A percentile compares a stretch with the other conserved stretches of the same genome.
phyloP scores from a whole-genome alignment of 1,284 basidiomycete genomes.

The Papiliotrema laurentii region DNA sequence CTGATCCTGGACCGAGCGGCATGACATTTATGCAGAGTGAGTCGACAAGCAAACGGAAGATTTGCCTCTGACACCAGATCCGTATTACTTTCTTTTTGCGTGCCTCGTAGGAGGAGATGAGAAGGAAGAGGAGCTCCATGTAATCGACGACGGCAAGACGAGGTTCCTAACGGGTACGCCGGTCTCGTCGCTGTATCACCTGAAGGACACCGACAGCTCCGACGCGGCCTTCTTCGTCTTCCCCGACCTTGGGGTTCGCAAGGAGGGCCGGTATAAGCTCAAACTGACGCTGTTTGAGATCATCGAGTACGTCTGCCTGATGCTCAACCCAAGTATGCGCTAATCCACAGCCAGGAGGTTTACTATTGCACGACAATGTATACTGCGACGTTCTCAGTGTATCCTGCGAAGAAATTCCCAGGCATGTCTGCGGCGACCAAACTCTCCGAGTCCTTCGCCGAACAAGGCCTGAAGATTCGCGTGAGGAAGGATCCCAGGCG shows the following conservation, averaged over 20 bases:
- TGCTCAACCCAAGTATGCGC: not conserved
- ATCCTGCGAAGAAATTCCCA: slow-evolving; percentile 90
- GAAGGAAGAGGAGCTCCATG: slow-evolving; percentile 79
- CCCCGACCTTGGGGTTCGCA: slow-evolving; percentile 78
- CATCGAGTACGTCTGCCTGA: slow-evolving; percentile 63
- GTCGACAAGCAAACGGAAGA: slow-evolving; percentile 6
- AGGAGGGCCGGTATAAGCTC: slow-evolving; percentile 80
- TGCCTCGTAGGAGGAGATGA: slow-evolving; percentile 74
- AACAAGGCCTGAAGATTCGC: slow-evolving; percentile 88
- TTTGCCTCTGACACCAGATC: slow-evolving; percentile 55
- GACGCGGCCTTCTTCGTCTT: slow-evolving; percentile 91
- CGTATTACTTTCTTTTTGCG: slow-evolving; percentile 93
- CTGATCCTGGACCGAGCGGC: slow-evolving; percentile 16
- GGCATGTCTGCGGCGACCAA: slow-evolving; percentile 86
- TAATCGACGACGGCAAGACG: slow-evolving; percentile 78
- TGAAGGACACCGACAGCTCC: slow-evolving; percentile 81
- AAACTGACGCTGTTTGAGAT: slow-evolving; percentile 92
- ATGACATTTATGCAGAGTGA: slow-evolving; percentile 46
- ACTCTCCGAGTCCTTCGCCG: slow-evolving; percentile 78
- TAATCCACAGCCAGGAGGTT: slow-evolving; percentile 61
- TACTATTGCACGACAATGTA: slow-evolving; percentile 83
- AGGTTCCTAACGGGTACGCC: slow-evolving; percentile 47
- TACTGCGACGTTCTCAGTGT: slow-evolving; percentile 65
- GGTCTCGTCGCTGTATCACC: slow-evolving; percentile 91
- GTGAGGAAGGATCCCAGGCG: slow-evolving; percentile 70